phyloP scores from a whole-genome alignment of 192 early-diverging fungal genomes.

The Geosiphon pyriformis region DNA sequence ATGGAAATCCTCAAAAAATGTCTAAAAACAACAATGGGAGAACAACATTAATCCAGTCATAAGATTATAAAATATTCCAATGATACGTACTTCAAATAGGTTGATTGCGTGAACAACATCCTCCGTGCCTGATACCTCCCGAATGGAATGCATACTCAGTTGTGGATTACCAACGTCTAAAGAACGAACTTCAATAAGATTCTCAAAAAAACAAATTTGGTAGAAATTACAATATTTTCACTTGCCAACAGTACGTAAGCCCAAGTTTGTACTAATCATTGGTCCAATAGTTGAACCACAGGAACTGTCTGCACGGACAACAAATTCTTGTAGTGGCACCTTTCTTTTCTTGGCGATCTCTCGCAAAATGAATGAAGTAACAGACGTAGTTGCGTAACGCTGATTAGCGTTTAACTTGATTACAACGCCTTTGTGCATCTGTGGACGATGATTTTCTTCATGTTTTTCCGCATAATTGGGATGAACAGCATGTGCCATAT shows the following conservation, averaged over 20 bases:
- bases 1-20: slow-evolving; percentile 62
- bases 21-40: slow-evolving; percentile 27
- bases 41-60: background rate
- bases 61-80: background rate
- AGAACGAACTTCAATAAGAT: slow-evolving; percentile 6
- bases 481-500: slow-evolving; percentile 91
- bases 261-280: slow-evolving; percentile 89
- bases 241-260: slow-evolving; percentile 86
- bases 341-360: slow-evolving; percentile 70
- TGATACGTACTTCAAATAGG: slow-evolving; percentile 67
- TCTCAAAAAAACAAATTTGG: background rate
- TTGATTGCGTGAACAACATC: slow-evolving; percentile 81
- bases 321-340: slow-evolving; percentile 86
- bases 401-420: slow-evolving; percentile 98
- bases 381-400: slow-evolving; percentile 75
- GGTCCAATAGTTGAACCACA: slow-evolving; percentile 98
- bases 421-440: slow-evolving; percentile 89
- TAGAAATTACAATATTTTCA: background rate
- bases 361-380: slow-evolving; percentile 64
- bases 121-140: slow-evolving; percentile 83
- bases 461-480: slow-evolving; percentile 74
- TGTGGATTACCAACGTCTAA: slow-evolving; percentile 92
- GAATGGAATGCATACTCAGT: slow-evolving; percentile 95
- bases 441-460: slow-evolving; percentile 88
- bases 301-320: slow-evolving; percentile 88